Conservation (phyloP, 1,284 basidiomycete genomes). For the Pascua guehoae region DNA sequence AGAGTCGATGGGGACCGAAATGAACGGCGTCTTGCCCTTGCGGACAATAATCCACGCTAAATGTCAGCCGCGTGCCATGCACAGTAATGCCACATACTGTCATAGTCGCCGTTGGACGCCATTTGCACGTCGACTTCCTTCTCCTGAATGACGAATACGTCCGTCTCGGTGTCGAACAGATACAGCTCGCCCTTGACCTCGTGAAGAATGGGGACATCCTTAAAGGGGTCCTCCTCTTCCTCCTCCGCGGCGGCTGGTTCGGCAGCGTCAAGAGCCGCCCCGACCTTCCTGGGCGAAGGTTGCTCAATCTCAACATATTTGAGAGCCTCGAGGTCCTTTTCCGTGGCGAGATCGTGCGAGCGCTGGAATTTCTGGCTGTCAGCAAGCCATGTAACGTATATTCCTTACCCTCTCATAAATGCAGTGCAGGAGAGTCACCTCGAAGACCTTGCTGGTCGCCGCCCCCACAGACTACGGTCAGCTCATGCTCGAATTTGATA, state of each 20-base stretch:
- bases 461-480: slow-evolving; percentile 68
- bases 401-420: slow-evolving; percentile 68
- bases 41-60: slow-evolving; percentile 48
- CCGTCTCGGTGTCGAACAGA: slow-evolving; percentile 68
- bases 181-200: slow-evolving; percentile 54
- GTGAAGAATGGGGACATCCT: slow-evolving; percentile 45
- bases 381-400: slow-evolving; percentile 1
- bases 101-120: slow-evolving; percentile 56
- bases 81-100: slow-evolving; percentile 41
- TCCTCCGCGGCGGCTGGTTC: slow-evolving; percentile 3
- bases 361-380: slow-evolving; percentile 64
- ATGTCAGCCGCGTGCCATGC: not conserved
- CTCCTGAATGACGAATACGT: slow-evolving; percentile 70
- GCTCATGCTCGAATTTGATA: slow-evolving; percentile 51
- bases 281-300: too few species aligned
- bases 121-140: slow-evolving; percentile 65
- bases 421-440: slow-evolving; percentile 88
- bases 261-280: not conserved
- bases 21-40: slow-evolving; percentile 42
- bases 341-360: slow-evolving; percentile 65
- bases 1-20: slow-evolving; percentile 48
- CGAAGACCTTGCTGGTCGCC: slow-evolving; percentile 78
- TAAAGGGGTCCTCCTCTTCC: slow-evolving; percentile 42
- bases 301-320: slow-evolving; percentile 49
- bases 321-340: slow-evolving; percentile 69